Evolutionary conservation across 805 yeast species (phyloP).

Genomic region (Scheffersomyces ergatensis): DNA sequence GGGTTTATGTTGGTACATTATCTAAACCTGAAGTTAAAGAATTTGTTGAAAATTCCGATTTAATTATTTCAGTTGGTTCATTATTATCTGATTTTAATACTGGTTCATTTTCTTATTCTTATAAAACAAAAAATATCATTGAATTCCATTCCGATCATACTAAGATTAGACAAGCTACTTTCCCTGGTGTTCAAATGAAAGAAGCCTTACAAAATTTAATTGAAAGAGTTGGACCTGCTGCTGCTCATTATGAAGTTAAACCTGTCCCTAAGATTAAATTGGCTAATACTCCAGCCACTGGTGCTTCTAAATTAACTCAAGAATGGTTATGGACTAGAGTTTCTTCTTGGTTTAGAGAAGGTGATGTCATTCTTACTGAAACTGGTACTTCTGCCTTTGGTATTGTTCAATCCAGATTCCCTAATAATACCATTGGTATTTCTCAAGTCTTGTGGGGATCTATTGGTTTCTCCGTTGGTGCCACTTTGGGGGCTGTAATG

Average conservation of each 20-base stretch:
- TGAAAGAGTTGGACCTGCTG: constrained; percentile 29
- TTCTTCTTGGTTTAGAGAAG: constrained; percentile 60
- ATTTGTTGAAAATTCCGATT: constrained; percentile 35
- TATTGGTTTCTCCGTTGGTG: constrained; percentile 69
- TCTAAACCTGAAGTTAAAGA: constrained; percentile 35
- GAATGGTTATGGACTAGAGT: constrained; percentile 69
- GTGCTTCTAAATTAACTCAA: constrained; percentile 42
- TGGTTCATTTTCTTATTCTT: constrained; percentile 38
- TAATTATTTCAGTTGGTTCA: constrained; percentile 36
- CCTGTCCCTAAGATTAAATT: constrained; percentile 55
- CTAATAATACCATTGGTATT: constrained; percentile 59
- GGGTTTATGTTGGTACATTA: constrained; percentile 39
- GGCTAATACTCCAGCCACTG: constrained; percentile 41
- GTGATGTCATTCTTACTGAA: constrained; percentile 67
- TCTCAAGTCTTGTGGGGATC: constrained; percentile 79
- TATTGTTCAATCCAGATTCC: constrained; percentile 64
- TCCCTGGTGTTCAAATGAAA: constrained; percentile 42
- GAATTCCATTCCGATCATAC: constrained; percentile 43
- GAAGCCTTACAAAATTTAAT: constrained; percentile 46
- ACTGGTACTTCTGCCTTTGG: constrained; percentile 79
- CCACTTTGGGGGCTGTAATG: constrained; percentile 65
- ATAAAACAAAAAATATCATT: constrained; percentile 35
- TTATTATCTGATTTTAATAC: constrained; percentile 41
- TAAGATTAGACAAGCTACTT: constrained; percentile 37
- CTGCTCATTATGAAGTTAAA: constrained; percentile 45